These are phyloP conservation scores for Trichophyton verrucosum DNA, from an alignment of 2,329 filamentous ascomycete species.

Conservation along the genomic window DNA sequence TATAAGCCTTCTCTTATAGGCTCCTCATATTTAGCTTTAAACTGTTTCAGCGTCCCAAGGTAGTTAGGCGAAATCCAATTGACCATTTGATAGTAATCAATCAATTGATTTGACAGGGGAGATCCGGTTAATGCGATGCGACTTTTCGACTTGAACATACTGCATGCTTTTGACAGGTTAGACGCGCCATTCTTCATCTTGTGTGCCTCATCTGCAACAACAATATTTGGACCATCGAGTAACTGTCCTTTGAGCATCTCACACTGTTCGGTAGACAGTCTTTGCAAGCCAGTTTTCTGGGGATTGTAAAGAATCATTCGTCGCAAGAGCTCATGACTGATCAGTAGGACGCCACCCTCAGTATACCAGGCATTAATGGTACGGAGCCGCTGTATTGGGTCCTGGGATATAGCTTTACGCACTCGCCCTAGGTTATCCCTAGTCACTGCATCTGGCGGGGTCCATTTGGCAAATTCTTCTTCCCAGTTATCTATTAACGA, in stretches of 20 bases:
- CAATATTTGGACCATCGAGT: slow-evolving; percentile 52
- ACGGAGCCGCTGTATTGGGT: slow-evolving; percentile 28
- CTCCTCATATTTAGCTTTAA: slow-evolving; percentile 54
- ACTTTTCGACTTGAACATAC: slow-evolving; percentile 51
- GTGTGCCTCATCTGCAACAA: slow-evolving; percentile 80
- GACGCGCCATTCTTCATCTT: slow-evolving; percentile 55
- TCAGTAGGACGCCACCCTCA: slow-evolving; percentile 59
- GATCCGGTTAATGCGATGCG: slow-evolving; percentile 80
- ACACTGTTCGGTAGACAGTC: slow-evolving; percentile 27
- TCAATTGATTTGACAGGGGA: slow-evolving; percentile 70
- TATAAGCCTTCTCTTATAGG: slow-evolving; percentile 64
- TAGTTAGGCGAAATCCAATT: slow-evolving; percentile 75
- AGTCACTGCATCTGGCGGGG: slow-evolving; percentile 31
- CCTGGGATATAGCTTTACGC: slow-evolving; percentile 41
- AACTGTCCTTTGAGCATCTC: slow-evolving; percentile 39
- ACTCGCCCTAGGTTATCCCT: slow-evolving; percentile 42
- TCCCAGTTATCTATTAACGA: slow-evolving; percentile 69
- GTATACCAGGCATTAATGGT: slow-evolving; percentile 48
- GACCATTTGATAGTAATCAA: slow-evolving; percentile 78
- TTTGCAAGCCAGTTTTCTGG: slow-evolving; percentile 16
- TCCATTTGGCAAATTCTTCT: slow-evolving; percentile 64
- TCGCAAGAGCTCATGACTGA: slow-evolving; percentile 62
- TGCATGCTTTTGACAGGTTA: slow-evolving; percentile 42
- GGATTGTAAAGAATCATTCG: slow-evolving; percentile 28
- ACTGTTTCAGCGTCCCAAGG: slow-evolving; percentile 56